Evolutionary conservation across 1,284 basidiomycete species (phyloP), one percentile per base, ranked within the genome.

Genomic region (Lignosus rhinocerotis): DNA sequence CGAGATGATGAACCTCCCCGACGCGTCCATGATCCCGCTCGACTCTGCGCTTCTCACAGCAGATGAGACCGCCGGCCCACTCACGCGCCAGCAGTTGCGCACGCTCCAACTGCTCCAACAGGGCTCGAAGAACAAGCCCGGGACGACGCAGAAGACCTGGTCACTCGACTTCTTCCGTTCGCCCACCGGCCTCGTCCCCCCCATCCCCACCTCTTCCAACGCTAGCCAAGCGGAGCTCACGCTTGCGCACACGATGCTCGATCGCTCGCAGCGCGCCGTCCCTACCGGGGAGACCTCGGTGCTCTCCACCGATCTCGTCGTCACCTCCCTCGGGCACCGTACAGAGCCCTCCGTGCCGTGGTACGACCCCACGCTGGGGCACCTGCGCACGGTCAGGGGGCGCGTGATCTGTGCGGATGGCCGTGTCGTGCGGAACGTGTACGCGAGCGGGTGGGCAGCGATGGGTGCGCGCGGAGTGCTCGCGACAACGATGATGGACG

Each of bases 401-500:
- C 79, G 85, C 19, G 76, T 92, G n/a, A 67, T 84, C 58, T 78
- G 76, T 8, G 66, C 72, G 21, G 69, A 67, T 17, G 84, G 78
- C 7, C 71, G 62, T 19, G 75, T 70, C 4, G 64, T 84, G 56
- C 80, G 80, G 30, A 88, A 89, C 39, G 79, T 94, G n/a, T 98
- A 98, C 70, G 90, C 93, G 1, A 90, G 93, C 1, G 96, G 96
- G 2, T 99, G 97, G 97, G 89, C 94, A 0, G 91, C 94, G 0
- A 86, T 86, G 11, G 97, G 96, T 21, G 95, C 96, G 0, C 88
- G 87, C 46, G 96, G 97, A 6, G 95, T 99, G 12, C 84, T 99
- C 47, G 96, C 94, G 0, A 83, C 88, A 16, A 98, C 97, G 25
- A 96, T 99, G 94, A 86, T 94, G 73, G 86, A 98, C 72, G 93